Percentiles rank a stretch among this genome's conserved stretches.
These are phyloP conservation scores for Fomitopsis serialis DNA, from an alignment of 768 basidiomycete species.

Conservation along the genomic window DNA sequence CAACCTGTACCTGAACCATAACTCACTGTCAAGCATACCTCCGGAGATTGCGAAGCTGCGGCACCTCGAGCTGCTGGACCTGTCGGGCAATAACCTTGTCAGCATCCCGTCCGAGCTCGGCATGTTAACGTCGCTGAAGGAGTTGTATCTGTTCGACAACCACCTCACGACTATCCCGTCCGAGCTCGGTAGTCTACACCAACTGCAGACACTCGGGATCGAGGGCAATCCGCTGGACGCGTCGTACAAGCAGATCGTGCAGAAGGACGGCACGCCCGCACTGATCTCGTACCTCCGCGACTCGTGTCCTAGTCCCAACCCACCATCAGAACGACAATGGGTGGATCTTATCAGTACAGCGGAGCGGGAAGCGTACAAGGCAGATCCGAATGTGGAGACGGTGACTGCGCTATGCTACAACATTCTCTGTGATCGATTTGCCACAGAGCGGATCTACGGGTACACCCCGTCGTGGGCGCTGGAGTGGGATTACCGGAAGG, in stretches of 20 bases:
- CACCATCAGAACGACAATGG: constrained; percentile 82
- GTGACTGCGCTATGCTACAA: constrained; percentile 88
- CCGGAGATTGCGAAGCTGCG: constrained; percentile 79
- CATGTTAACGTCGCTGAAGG: constrained; percentile 83
- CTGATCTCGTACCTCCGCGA: constrained; percentile 91
- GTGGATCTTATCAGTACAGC: constrained; percentile 51
- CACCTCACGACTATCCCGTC: constrained; percentile 78
- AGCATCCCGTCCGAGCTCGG: constrained; percentile 84
- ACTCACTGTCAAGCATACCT: constrained; percentile 72
- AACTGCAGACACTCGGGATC: constrained; percentile 87
- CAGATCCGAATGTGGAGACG: constrained; percentile 67
- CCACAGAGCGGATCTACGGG: constrained; percentile 85
- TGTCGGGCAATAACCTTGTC: constrained; percentile 81
- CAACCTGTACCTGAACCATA: constrained; percentile 96
- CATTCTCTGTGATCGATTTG: constrained; percentile 88
- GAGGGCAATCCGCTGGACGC: constrained; percentile 95
- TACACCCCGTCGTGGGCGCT: constrained; percentile 98
- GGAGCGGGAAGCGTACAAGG: constrained; percentile 52
- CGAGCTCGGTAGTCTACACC: constrained; percentile 87
- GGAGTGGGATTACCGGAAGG: constrained; percentile 91
- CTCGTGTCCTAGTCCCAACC: constrained; percentile 74
- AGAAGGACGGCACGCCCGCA: constrained; percentile 91
- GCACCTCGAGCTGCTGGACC: constrained; percentile 85
- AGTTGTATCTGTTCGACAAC: constrained; percentile 95
- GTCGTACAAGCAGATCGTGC: constrained; percentile 70